Conservation (phyloP, 805 yeast genomes). For the Pichia ethanolica region DNA sequence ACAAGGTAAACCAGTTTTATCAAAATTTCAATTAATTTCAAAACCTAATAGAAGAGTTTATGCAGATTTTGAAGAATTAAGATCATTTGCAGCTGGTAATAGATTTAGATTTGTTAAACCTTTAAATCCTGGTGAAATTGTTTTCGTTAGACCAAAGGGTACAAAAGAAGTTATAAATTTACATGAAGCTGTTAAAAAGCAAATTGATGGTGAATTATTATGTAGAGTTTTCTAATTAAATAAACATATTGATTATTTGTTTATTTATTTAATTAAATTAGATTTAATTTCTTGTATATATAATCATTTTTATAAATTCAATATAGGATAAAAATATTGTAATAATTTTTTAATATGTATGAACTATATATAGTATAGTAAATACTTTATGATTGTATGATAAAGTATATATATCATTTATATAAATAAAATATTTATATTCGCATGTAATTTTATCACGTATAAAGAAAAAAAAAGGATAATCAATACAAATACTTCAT, state of each 20-base stretch:
- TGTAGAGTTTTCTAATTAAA: conserved; percentile 49
- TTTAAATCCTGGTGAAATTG: conserved; percentile 81
- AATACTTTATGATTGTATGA: too few relatives aligned
- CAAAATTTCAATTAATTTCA: conserved; percentile 63
- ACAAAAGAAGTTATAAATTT: conserved; percentile 56
- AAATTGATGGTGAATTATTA: conserved; percentile 67
- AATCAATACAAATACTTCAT: too few relatives aligned
- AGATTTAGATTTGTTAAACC: conserved; percentile 72
- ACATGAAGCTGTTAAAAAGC: conserved; percentile 76
- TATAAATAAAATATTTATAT: too few relatives aligned
- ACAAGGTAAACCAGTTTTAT: conserved; percentile 68
- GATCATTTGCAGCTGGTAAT: conserved; percentile 67
- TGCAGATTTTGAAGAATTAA: conserved; percentile 56
- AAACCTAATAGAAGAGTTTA: conserved; percentile 77
- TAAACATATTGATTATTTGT: neutral
- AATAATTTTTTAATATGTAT: too few relatives aligned
- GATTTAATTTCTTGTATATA: neutral
- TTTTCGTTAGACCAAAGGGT: conserved; percentile 47
- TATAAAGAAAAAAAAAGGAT: too few relatives aligned
- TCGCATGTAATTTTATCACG: too few relatives aligned
- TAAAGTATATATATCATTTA: too few relatives aligned
- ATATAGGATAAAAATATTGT: too few relatives aligned
- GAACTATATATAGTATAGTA: too few relatives aligned
- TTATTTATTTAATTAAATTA: neutral
- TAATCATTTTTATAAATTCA: neutral